These are phyloP conservation scores for Fulvia fulva DNA, from an alignment of 2,329 filamentous ascomycete genomes.

Conservation along the genomic window DNA sequence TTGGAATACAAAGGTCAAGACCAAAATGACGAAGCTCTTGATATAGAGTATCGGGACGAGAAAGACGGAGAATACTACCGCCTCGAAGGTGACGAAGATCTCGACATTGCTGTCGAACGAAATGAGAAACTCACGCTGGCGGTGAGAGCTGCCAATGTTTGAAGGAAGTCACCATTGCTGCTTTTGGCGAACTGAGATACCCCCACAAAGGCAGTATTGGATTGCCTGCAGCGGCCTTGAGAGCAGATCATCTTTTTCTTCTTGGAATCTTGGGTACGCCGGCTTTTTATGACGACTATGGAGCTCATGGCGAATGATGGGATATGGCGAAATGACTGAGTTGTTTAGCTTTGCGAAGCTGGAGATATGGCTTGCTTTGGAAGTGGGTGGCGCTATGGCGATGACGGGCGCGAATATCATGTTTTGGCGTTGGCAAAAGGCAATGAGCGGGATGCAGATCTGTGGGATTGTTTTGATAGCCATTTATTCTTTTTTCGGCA, in stretches of 20 bases:
- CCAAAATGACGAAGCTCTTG: constrained; percentile 52
- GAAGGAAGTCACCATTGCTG: neutral
- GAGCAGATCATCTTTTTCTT: neutral
- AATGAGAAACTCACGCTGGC: constrained; percentile 80
- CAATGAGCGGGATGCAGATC: neutral
- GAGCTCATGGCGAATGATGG: neutral
- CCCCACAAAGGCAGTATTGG: neutral
- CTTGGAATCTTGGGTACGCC: neutral
- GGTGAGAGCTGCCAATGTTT: constrained; percentile 32
- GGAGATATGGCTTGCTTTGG: neutral
- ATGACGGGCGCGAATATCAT: no score
- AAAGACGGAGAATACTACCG: constrained; percentile 68
- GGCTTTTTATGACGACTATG: neutral
- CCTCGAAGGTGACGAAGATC: constrained; percentile 73
- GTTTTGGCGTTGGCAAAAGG: neutral
- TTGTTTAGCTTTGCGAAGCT: neutral
- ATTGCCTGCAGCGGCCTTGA: neutral
- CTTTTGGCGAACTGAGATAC: neutral
- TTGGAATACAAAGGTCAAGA: constrained; percentile 47
- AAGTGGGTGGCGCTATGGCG: no score
- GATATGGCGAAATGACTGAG: neutral
- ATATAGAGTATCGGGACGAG: constrained; percentile 85
- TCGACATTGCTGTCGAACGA: constrained; percentile 73
- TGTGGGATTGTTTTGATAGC: neutral
- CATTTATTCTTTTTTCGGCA: neutral